Evolutionary conservation across 2,329 filamentous ascomycete genomes (phyloP).

Genomic region (Colletotrichum liaoningense): DNA sequence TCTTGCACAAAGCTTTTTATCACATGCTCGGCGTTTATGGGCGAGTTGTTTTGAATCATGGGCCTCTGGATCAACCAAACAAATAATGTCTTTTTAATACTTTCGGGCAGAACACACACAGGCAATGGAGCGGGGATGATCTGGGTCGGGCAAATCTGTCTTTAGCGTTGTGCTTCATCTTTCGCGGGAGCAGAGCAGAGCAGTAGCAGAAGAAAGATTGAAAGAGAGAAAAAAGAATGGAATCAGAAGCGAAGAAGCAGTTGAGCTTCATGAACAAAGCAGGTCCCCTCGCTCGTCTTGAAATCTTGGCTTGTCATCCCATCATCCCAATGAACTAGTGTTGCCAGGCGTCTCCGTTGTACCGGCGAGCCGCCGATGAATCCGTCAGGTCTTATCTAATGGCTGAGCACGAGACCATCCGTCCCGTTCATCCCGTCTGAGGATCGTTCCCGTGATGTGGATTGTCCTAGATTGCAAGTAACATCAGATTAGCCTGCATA

Average conservation of each 20-base stretch:
- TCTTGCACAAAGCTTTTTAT: slow-evolving; percentile 28
- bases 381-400: not conserved
- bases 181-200: not conserved
- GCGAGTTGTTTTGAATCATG: not conserved
- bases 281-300: not conserved
- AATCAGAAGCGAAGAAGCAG: not conserved
- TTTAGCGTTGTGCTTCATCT: slow-evolving; percentile 4
- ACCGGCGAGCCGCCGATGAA: not conserved
- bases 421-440: not conserved
- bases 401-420: slow-evolving; percentile 18
- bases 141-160: not conserved
- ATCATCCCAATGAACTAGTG: not conserved
- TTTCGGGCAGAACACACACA: slow-evolving; percentile 25
- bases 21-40: slow-evolving; percentile 33
- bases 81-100: slow-evolving; percentile 30
- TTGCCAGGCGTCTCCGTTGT: not conserved
- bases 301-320: not conserved
- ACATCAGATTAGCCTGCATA: not conserved
- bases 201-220: not conserved
- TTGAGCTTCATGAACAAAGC: not conserved
- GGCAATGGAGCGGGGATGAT: not conserved
- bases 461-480: not conserved
- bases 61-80: slow-evolving; percentile 1
- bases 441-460: slow-evolving; percentile 10
- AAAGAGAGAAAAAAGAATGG: not conserved